phyloP scores from a whole-genome alignment of 768 basidiomycete genomes.

The Epithele typhae region DNA sequence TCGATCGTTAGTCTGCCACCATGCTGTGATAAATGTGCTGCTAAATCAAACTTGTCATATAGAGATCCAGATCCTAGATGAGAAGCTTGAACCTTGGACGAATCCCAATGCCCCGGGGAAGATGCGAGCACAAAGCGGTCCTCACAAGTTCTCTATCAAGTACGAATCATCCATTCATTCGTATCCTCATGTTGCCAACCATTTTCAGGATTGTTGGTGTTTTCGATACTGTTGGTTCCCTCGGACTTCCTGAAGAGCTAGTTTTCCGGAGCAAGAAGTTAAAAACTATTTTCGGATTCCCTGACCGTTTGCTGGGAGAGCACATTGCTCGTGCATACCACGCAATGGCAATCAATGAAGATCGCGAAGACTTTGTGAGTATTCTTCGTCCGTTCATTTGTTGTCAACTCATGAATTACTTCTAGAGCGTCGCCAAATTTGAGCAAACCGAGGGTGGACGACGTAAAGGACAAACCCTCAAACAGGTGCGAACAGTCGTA shows the following conservation, averaged over 20 bases:
- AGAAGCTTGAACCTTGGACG: constrained; percentile 51
- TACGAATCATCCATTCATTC: constrained; percentile 25
- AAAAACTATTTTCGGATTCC: constrained; percentile 60
- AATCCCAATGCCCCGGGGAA: constrained; percentile 49
- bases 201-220: constrained; percentile 60
- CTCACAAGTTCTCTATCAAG: constrained; percentile 58
- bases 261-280: constrained; percentile 39
- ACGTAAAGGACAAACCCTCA: constrained; percentile 52
- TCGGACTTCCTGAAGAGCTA: constrained; percentile 67
- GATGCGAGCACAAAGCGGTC: constrained; percentile 41
- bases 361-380: constrained; percentile 63
- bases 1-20: too few species aligned
- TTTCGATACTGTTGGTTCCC: constrained; percentile 73
- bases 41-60: background rate
- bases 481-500: constrained; percentile 62
- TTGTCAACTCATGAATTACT: background rate
- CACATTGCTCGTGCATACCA: constrained; percentile 68
- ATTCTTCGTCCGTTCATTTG: background rate
- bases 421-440: constrained; percentile 59
- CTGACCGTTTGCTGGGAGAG: constrained; percentile 51
- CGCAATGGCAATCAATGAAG: constrained; percentile 66
- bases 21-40: too few species aligned
- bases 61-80: constrained; percentile 38
- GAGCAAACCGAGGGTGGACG: constrained; percentile 50
- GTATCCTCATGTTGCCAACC: background rate